A percentile compares a stretch with the other conserved stretches of the same genome.
Conservation (phyloP, 352 stramenopile genomes). For the Elongisporangium anandrum region DNA sequence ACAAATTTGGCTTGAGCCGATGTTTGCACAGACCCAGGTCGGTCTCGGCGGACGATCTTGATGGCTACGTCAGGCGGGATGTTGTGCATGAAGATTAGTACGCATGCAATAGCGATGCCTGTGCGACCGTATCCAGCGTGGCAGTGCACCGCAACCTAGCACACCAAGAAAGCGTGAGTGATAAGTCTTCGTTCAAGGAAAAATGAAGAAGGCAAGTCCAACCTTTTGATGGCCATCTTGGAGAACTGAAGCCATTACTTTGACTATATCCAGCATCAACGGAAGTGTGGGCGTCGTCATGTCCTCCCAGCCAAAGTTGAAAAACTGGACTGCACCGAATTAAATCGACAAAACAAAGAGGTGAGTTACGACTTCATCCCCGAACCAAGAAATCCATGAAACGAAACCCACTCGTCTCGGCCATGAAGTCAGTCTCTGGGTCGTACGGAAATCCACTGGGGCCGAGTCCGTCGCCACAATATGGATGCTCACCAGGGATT, state of each 20-base stretch:
- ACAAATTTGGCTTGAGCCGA: slow-evolving; percentile 70
- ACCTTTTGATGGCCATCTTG: slow-evolving; percentile 58
- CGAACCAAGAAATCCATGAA: background rate
- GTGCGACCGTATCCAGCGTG: slow-evolving; percentile 88
- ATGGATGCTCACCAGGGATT: slow-evolving; percentile 86
- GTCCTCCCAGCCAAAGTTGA: slow-evolving; percentile 91
- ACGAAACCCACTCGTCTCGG: slow-evolving; percentile 59
- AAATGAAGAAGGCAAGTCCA: slow-evolving; percentile 1
- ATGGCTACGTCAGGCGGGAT: slow-evolving; percentile 64
- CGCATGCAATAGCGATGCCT: slow-evolving; percentile 83
- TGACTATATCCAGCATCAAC: slow-evolving; percentile 88
- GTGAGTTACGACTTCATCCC: background rate
- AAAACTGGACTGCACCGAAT: slow-evolving; percentile 66
- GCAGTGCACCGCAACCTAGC: slow-evolving; percentile 83
- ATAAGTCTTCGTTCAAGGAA: background rate
- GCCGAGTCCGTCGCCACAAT: slow-evolving; percentile 82
- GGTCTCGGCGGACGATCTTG: slow-evolving; percentile 65
- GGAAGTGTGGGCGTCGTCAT: slow-evolving; percentile 86
- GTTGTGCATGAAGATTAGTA: slow-evolving; percentile 81
- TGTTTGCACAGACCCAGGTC: slow-evolving; percentile 76
- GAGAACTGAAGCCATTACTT: slow-evolving; percentile 77
- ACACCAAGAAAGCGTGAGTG: background rate
- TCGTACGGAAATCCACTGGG: slow-evolving; percentile 85
- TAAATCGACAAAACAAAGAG: background rate
- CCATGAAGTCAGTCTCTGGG: slow-evolving; percentile 85